A percentile compares a stretch with the other conserved stretches of the same genome.
Conservation (phyloP, 495 filamentous ascomycete genomes). For the Melanomma pulvis-pyrius region DNA sequence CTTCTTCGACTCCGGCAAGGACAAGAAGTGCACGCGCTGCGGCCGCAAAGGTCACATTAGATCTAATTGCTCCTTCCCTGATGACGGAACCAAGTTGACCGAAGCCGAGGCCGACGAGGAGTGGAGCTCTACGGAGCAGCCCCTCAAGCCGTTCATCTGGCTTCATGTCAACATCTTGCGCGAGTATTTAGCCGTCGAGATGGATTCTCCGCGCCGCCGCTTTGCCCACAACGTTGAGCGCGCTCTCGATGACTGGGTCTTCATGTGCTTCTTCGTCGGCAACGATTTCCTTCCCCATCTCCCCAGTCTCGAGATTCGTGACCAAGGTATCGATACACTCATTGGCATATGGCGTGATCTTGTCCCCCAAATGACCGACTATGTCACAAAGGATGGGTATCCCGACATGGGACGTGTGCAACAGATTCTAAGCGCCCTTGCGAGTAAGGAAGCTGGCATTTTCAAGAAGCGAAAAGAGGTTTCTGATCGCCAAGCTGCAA, state of each 20-base stretch:
- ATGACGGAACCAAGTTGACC: slow-evolving; percentile 71
- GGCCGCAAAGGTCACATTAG: slow-evolving; percentile 88
- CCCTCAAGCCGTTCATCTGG: slow-evolving; percentile 94
- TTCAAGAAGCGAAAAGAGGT: slow-evolving; percentile 80
- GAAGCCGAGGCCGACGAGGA: slow-evolving; percentile 85
- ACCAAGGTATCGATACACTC: slow-evolving; percentile 94
- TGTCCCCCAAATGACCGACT: slow-evolving; percentile 87
- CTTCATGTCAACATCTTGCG: slow-evolving; percentile 88
- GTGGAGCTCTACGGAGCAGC: slow-evolving; percentile 60
- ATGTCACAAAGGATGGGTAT: slow-evolving; percentile 90
- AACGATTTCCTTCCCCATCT: slow-evolving; percentile 99
- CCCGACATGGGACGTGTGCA: slow-evolving; percentile 87
- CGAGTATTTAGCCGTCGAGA: slow-evolving; percentile 90
- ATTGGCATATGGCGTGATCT: slow-evolving; percentile 96
- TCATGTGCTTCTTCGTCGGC: slow-evolving; percentile 99
- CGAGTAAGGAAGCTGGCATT: slow-evolving; percentile 93
- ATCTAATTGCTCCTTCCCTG: slow-evolving; percentile 70
- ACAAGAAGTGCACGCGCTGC: slow-evolving; percentile 79
- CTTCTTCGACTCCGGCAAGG: slow-evolving; percentile 83
- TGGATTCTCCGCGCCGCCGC: slow-evolving; percentile 76
- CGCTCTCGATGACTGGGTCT: slow-evolving; percentile 99
- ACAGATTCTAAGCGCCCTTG: slow-evolving; percentile 82
- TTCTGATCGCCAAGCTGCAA: slow-evolving; percentile 79
- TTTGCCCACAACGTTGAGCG: slow-evolving; percentile 88
- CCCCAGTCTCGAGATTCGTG: slow-evolving; percentile 93